Conservation (phyloP, 2,329 filamentous ascomycete species). For the Trematosphaeria pertusa region DNA sequence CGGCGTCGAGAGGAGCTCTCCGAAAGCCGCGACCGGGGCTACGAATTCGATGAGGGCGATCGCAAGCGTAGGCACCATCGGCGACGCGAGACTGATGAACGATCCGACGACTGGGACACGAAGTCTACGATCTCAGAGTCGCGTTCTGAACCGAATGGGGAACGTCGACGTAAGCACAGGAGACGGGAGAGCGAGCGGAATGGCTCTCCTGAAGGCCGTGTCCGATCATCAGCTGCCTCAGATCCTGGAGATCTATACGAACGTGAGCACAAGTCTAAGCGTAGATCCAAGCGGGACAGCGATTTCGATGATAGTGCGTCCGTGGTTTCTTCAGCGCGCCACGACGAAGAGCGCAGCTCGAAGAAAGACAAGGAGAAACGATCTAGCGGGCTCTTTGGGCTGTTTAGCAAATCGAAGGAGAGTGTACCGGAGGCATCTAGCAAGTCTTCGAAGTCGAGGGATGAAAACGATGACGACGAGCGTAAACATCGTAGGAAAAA, state of each 20-base stretch:
- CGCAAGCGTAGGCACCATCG: constrained; percentile 42
- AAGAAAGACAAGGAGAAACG: constrained; percentile 51
- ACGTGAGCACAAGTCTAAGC: constrained; percentile 45
- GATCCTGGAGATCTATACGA: constrained; percentile 51
- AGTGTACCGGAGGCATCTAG: constrained; percentile 39
- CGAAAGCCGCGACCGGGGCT: constrained; percentile 46
- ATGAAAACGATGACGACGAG: constrained; percentile 48
- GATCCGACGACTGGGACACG: constrained; percentile 49
- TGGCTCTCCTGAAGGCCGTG: constrained; percentile 36
- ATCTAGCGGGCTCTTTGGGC: constrained; percentile 54
- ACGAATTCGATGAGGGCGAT: constrained; percentile 40
- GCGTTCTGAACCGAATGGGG: constrained; percentile 44
- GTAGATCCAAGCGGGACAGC: constrained; percentile 50
- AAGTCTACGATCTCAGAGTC: constrained; percentile 49
- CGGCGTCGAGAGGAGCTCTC: constrained; percentile 34
- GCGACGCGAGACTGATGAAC: constrained; percentile 42
- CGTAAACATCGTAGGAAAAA: constrained; percentile 55
- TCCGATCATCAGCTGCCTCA: constrained; percentile 46
- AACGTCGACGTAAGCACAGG: constrained; percentile 44
- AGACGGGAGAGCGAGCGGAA: constrained; percentile 41
- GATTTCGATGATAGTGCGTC: constrained; percentile 53
- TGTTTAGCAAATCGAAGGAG: constrained; percentile 56
- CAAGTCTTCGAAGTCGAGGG: constrained; percentile 42
- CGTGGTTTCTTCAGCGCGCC: constrained; percentile 48
- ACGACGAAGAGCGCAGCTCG: constrained; percentile 48